Conservation (phyloP, 257 asterid genomes). For the Solanum microdontum region DNA sequence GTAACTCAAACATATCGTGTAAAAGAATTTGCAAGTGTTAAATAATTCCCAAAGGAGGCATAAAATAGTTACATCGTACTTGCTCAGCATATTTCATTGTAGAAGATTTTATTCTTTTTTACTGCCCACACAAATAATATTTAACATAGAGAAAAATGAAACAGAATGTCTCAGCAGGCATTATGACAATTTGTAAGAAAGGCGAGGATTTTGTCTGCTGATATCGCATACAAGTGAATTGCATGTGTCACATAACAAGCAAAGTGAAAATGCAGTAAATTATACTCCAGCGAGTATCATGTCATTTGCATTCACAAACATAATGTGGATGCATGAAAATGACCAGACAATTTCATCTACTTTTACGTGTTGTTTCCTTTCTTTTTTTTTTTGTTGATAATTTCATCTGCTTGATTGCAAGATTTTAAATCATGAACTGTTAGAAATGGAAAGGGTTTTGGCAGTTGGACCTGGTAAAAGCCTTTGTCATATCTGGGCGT, state of each 20-base stretch:
- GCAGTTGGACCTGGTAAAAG: constrained; percentile 50
- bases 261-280: neutral
- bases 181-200: neutral
- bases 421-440: neutral
- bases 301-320: neutral
- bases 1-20: neutral
- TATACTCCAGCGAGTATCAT: neutral
- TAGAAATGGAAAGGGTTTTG: neutral
- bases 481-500: constrained; percentile 86
- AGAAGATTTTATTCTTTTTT: neutral
- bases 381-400: neutral
- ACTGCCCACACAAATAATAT: neutral
- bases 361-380: neutral
- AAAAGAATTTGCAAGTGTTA: neutral
- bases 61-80: neutral
- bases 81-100: neutral
- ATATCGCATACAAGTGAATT: neutral
- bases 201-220: neutral
- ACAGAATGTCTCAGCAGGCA: neutral
- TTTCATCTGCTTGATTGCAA: neutral
- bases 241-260: neutral
- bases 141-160: neutral
- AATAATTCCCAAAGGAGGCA: neutral
- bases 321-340: neutral
- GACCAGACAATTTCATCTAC: neutral